phyloP scores from a whole-genome alignment of 2,329 filamentous ascomycete species.

The Zymoseptoria crescenta region DNA sequence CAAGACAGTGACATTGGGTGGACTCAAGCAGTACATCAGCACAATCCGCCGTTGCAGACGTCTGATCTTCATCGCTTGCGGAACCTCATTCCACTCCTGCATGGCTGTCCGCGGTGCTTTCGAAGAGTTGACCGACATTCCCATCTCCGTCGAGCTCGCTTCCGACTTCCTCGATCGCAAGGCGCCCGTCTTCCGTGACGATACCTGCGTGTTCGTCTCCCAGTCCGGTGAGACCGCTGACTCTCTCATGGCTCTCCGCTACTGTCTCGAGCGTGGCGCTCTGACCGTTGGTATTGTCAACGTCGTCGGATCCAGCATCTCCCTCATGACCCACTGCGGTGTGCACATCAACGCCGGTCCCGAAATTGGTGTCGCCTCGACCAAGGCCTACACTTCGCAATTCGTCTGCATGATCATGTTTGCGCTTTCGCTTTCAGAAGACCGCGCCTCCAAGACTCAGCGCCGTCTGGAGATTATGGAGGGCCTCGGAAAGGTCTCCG shows the following conservation, averaged over 20 bases:
- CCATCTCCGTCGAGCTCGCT: conserved; percentile 91
- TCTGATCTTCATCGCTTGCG: conserved; percentile 98
- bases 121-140: conserved; percentile 96
- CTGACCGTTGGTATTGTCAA: conserved; percentile 98
- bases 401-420: conserved; percentile 99
- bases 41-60: conserved; percentile 94
- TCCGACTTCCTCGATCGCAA: conserved; percentile 97
- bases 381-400: conserved; percentile 98
- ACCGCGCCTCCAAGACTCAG: conserved; percentile 88
- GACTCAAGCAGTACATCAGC: conserved; percentile 88
- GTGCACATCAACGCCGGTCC: conserved; percentile 98
- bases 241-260: conserved; percentile 91
- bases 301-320: conserved; percentile 96
- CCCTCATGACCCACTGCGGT: conserved; percentile 97
- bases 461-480: conserved; percentile 94
- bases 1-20: conserved; percentile 92
- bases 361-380: conserved; percentile 97
- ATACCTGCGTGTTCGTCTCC: conserved; percentile 97
- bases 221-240: conserved; percentile 98
- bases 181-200: conserved; percentile 97
- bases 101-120: conserved; percentile 98
- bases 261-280: conserved; percentile 95
- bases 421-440: conserved; percentile 88
- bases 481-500: conserved; percentile 76
- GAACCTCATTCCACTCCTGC: conserved; percentile 97